phyloP scores from a whole-genome alignment of 2,329 filamentous ascomycete species.

The Helotiales sp. region DNA sequence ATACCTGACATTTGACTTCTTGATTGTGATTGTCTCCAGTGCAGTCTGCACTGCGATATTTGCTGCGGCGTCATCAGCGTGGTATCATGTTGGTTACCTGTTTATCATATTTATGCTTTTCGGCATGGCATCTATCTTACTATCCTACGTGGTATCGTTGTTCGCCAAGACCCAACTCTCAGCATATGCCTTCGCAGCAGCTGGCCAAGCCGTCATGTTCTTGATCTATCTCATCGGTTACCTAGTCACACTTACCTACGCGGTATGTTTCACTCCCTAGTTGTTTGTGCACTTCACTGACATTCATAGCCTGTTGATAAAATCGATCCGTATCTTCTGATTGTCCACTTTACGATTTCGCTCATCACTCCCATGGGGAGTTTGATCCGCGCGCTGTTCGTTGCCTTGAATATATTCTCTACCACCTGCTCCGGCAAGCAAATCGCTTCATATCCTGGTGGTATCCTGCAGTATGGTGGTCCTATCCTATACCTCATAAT shows the following conservation, averaged over 20 bases:
- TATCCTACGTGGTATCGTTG: conserved; percentile 80
- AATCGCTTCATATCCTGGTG: conserved; percentile 68
- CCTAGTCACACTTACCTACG: conserved; percentile 72
- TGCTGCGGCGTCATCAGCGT: conserved; percentile 61
- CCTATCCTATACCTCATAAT: conserved; percentile 81
- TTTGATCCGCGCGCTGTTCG: conserved; percentile 70
- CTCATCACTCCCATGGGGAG: conserved; percentile 76
- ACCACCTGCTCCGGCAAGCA: conserved; percentile 67
- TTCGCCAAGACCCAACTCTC: conserved; percentile 77
- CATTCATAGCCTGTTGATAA: conserved; percentile 54
- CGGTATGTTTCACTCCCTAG: conserved; percentile 33
- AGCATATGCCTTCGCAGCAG: conserved; percentile 80
- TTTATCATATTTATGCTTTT: conserved; percentile 82
- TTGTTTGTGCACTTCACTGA: not conserved
- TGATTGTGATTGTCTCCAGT: conserved; percentile 67
- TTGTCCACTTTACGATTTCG: conserved; percentile 75
- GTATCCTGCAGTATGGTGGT: conserved; percentile 74
- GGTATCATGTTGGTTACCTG: conserved; percentile 79
- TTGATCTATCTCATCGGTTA: conserved; percentile 72
- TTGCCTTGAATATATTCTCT: conserved; percentile 82
- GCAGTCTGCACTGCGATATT: conserved; percentile 70
- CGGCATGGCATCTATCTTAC: conserved; percentile 72
- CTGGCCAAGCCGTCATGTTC: conserved; percentile 71
- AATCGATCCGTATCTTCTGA: conserved; percentile 65
- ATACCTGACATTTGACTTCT: conserved; percentile 78